Evolutionary conservation across 2,329 filamentous ascomycete species (phyloP).

Genomic region (Botryotinia narcissicola): DNA sequence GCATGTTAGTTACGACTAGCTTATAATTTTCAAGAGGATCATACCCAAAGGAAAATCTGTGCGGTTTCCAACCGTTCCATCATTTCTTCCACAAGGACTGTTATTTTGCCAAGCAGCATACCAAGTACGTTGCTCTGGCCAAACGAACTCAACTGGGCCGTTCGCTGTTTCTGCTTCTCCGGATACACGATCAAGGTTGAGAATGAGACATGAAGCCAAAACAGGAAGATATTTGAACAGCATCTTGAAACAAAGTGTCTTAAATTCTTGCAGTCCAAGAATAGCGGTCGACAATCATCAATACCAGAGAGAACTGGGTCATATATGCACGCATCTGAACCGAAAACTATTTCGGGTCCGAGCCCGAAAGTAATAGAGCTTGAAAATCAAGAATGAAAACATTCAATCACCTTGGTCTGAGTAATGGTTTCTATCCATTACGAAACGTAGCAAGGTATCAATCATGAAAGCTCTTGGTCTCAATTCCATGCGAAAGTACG

Average conservation of each 20-base stretch:
- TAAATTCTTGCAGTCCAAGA: not conserved
- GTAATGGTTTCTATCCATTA: not conserved
- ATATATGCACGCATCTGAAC: not conserved
- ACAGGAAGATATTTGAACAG: not conserved
- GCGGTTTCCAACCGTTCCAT: not conserved
- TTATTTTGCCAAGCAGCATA: not conserved
- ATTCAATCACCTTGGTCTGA: not conserved
- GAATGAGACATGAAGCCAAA: not conserved
- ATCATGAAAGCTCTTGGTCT: not conserved
- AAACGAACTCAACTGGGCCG: not conserved
- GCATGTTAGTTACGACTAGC: not conserved
- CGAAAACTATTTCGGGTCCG: not conserved
- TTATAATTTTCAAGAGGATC: not conserved
- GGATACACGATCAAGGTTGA: not conserved
- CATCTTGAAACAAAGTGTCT: not conserved
- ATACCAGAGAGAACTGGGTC: not conserved
- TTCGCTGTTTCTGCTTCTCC: not conserved
- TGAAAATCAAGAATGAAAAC: not conserved
- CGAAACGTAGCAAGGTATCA: not conserved
- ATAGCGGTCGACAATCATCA: not conserved
- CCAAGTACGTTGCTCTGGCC: not conserved
- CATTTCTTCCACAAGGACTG: not conserved
- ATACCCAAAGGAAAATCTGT: not conserved
- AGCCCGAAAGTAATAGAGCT: not conserved
- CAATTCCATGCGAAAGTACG: not conserved